Conservation (phyloP, 78 protist species). For the Tieghemostelium lacteum region DNA sequence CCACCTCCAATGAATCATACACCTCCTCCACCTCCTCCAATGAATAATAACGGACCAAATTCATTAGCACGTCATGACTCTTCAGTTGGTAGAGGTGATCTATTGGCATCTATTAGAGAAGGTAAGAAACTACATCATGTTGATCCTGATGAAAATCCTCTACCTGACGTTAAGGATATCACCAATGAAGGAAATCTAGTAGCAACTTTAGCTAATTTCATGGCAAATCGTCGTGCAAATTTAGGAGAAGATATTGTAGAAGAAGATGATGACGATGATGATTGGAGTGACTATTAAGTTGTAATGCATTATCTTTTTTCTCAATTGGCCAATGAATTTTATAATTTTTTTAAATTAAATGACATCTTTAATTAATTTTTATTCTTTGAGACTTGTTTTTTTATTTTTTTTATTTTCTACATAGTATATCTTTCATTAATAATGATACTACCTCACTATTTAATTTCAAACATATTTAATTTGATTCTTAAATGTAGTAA, state of each 20-base stretch:
- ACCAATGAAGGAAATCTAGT: conserved; percentile 69
- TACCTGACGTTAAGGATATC: conserved; percentile 47
- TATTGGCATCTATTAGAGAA: conserved; percentile 60
- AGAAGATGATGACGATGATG: conserved; percentile 84
- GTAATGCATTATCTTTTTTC: no score
- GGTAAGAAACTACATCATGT: conserved; percentile 59
- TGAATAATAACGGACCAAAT: neutral
- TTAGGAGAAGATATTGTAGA: conserved; percentile 70
- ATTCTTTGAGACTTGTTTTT: no score
- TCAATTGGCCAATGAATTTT: no score
- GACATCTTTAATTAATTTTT: no score
- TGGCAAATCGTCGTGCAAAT: conserved; percentile 78
- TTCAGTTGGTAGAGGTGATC: conserved; percentile 58
- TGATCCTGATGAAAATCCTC: conserved; percentile 31
- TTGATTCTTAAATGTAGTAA: no score
- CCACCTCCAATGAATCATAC: no score
- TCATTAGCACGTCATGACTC: neutral
- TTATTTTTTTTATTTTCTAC: no score
- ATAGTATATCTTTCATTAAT: no score
- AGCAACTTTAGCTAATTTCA: conserved; percentile 73
- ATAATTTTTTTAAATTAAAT: no score
- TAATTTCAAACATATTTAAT: no score
- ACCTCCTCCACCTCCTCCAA: conserved; percentile 77
- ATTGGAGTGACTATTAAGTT: conserved; percentile 70
- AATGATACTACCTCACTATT: no score